Conservation (phyloP, 1,284 basidiomycete genomes). For the Sporisorium graminicola region DNA sequence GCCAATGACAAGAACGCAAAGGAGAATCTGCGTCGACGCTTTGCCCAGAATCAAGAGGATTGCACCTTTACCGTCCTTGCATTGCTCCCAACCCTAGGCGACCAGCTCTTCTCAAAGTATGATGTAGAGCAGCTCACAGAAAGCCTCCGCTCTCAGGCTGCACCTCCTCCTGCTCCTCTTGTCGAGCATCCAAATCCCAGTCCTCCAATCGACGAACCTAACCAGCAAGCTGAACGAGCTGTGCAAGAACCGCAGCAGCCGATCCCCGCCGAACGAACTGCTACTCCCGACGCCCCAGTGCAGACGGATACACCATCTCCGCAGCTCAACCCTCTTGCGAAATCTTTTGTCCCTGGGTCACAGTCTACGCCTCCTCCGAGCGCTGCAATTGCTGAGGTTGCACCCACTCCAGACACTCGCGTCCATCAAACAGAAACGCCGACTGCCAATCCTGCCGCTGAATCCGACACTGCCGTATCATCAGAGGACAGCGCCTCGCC, state of each 20-base stretch:
- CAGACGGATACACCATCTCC: slow-evolving; percentile 25
- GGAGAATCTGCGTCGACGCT: slow-evolving; percentile 81
- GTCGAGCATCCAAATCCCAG: neutral
- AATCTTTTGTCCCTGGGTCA: slow-evolving; percentile 32
- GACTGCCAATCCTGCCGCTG: neutral
- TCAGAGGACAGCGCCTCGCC: slow-evolving; percentile 1
- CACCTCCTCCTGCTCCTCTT: slow-evolving; percentile 16
- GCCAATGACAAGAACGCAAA: slow-evolving; percentile 77
- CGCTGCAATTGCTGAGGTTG: neutral
- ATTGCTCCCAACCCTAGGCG: slow-evolving; percentile 81
- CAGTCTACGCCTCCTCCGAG: neutral
- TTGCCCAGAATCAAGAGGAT: slow-evolving; percentile 85
- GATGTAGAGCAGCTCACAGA: slow-evolving; percentile 84
- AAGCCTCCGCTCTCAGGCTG: slow-evolving; percentile 73
- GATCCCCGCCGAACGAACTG: neutral
- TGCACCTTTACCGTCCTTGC: slow-evolving; percentile 84
- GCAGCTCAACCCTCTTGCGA: slow-evolving; percentile 45
- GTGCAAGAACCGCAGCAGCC: neutral
- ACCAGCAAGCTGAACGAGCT: slow-evolving; percentile 4
- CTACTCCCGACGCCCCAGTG: neutral
- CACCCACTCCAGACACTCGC: neutral
- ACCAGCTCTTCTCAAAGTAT: slow-evolving; percentile 80
- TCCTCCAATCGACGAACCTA: slow-evolving; percentile 13
- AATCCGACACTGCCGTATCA: slow-evolving; percentile 3
- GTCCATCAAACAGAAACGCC: neutral